phyloP scores from a whole-genome alignment of 169 alveolate genomes.

The Plasmodium reichenowi region DNA sequence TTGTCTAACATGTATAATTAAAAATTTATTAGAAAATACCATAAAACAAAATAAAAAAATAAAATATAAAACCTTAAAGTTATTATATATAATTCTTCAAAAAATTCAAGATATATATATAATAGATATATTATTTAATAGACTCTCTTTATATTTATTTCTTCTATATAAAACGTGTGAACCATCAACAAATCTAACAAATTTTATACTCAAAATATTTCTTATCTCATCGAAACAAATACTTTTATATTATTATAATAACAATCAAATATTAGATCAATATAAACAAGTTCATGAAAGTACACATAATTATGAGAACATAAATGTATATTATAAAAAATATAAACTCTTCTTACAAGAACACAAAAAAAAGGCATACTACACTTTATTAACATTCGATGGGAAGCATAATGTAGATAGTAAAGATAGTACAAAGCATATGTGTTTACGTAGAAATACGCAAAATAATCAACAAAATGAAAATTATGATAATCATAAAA shows the following conservation, averaged over 20 bases:
- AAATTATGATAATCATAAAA: conserved; percentile 1
- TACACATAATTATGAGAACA: not conserved
- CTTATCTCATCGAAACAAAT: conserved; percentile 13
- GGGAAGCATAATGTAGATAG: no score
- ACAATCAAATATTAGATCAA: not conserved
- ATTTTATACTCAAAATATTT: conserved; percentile 31
- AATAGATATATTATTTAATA: conserved; percentile 25
- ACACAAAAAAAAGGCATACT: not conserved
- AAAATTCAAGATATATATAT: conserved; percentile 19
- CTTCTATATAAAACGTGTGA: conserved; percentile 31
- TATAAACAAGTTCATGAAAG: not conserved
- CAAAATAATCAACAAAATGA: not conserved
- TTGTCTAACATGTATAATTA: conserved; percentile 23
- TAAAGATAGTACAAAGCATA: not conserved
- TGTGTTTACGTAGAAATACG: not conserved
- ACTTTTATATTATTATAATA: conserved; percentile 3
- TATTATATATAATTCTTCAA: conserved; percentile 14
- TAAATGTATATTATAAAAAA: not conserved
- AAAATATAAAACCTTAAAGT: conserved; percentile 31
- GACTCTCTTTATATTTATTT: conserved; percentile 29
- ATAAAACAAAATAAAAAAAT: conserved; percentile 51
- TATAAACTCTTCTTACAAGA: not conserved
- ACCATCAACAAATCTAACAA: not conserved
- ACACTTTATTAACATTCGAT: not conserved
- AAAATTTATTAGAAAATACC: conserved; percentile 17